phyloP scores from a whole-genome alignment of 2,329 filamentous ascomycete genomes.

The Colletotrichum sp. region DNA sequence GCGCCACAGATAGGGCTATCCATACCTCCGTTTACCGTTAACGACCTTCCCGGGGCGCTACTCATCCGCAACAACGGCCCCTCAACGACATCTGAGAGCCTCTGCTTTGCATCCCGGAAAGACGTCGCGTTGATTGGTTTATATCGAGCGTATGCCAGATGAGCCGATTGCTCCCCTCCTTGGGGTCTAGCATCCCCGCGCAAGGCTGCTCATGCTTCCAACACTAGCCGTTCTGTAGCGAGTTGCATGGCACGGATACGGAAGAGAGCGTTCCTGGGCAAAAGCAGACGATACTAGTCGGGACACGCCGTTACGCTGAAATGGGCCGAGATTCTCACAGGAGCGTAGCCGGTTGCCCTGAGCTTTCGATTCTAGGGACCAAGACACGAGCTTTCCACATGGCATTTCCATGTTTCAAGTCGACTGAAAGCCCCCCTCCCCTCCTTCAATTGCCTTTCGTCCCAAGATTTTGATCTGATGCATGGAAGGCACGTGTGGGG shows the following conservation, averaged over 20 bases:
- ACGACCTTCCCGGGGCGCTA: not conserved
- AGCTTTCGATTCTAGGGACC: not conserved
- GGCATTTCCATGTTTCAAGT: not conserved
- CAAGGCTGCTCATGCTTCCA: not conserved
- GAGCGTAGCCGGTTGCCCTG: not conserved
- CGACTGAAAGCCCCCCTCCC: not conserved
- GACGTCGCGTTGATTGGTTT: not conserved
- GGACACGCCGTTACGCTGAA: not conserved
- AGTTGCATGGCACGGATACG: not conserved
- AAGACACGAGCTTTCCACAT: not conserved
- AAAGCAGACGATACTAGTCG: not conserved
- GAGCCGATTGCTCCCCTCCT: not conserved
- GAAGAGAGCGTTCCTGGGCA: not conserved
- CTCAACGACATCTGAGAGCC: not conserved
- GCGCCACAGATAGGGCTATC: not conserved
- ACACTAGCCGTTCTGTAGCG: not conserved
- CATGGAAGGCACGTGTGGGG: not conserved
- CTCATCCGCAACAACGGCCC: not conserved
- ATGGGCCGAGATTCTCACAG: not conserved
- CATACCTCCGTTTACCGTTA: not conserved
- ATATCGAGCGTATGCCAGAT: not conserved
- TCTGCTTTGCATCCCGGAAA: not conserved
- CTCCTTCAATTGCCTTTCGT: not conserved
- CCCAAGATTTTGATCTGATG: not conserved
- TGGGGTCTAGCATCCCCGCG: not conserved